Conservation (phyloP, 495 filamentous ascomycete genomes). For the Acidiella bohemica region DNA sequence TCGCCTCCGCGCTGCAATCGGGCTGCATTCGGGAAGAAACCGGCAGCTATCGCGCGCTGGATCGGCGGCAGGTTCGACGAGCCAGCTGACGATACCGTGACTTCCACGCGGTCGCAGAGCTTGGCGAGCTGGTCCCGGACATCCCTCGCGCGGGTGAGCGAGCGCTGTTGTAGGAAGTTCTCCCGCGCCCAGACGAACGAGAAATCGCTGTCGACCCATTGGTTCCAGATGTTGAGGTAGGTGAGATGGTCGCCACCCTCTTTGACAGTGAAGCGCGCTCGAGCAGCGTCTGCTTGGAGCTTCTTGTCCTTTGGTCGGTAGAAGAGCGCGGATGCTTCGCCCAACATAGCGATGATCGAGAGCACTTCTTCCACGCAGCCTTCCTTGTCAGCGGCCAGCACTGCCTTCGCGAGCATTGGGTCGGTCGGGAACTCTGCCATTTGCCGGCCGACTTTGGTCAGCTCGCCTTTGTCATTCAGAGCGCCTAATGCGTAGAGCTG, state of each 20-base stretch:
- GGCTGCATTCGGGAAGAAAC: conserved; percentile 93
- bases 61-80: conserved; percentile 60
- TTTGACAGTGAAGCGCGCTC: conserved; percentile 81
- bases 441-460: conserved; percentile 84
- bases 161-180: conserved; percentile 87
- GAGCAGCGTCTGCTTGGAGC: conserved; percentile 83
- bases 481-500: conserved; percentile 86
- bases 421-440: conserved; percentile 97
- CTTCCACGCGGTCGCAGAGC: conserved; percentile 86
- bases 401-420: conserved; percentile 80
- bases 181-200: conserved; percentile 77
- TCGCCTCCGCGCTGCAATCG: conserved; percentile 73
- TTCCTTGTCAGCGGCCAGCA: conserved; percentile 78
- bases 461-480: conserved; percentile 74
- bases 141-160: conserved; percentile 72
- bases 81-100: conserved; percentile 50
- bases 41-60: conserved; percentile 74
- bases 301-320: conserved; percentile 97
- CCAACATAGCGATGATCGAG: conserved; percentile 87
- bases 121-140: conserved; percentile 91
- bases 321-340: conserved; percentile 78
- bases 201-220: conserved; percentile 92
- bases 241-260: conserved; percentile 88
- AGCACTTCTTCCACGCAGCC: conserved; percentile 91
- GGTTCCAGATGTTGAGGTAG: conserved; percentile 90